Conservation (phyloP, 2,329 filamentous ascomycete species). For the Penicillium brasilianum region DNA sequence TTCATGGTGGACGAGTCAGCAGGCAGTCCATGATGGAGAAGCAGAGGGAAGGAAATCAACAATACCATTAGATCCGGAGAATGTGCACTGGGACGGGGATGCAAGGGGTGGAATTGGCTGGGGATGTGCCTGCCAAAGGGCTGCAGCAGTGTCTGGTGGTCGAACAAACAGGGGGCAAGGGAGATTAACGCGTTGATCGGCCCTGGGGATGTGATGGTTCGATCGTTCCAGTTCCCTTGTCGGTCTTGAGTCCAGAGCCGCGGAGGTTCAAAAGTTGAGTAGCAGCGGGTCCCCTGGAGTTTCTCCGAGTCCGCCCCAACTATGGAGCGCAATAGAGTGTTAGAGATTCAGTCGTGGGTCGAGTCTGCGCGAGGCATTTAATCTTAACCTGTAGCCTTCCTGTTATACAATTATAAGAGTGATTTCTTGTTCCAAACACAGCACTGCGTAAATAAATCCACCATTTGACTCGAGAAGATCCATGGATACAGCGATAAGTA, state of each 20-base stretch:
- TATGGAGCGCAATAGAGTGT: background rate
- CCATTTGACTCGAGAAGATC: constrained; percentile 6
- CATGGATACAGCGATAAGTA: constrained; percentile 5
- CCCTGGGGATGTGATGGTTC: constrained; percentile 10
- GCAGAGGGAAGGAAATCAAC: constrained; percentile 31
- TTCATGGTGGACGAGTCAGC: constrained; percentile 43
- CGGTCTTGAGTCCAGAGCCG: background rate
- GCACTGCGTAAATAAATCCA: background rate
- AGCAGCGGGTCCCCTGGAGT: constrained; percentile 28
- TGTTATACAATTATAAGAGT: too few species aligned
- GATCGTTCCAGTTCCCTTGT: background rate
- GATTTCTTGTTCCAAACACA: background rate
- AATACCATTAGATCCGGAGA: constrained; percentile 42
- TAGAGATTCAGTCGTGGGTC: background rate
- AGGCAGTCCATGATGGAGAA: constrained; percentile 16
- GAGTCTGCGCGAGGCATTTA: background rate
- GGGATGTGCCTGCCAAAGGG: constrained; percentile 15
- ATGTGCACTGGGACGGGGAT: constrained; percentile 31
- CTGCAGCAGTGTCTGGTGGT: constrained; percentile 4
- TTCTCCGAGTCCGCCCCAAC: constrained; percentile 37
- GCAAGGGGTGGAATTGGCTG: constrained; percentile 33
- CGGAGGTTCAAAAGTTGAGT: constrained; percentile 8
- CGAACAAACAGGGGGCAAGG: background rate
- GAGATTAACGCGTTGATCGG: constrained; percentile 8
- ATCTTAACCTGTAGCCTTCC: background rate